A percentile compares a stretch with the other conserved stretches of the same genome.
Conservation (phyloP, 139 green algal genomes). For the Desmodesmus armatus region DNA sequence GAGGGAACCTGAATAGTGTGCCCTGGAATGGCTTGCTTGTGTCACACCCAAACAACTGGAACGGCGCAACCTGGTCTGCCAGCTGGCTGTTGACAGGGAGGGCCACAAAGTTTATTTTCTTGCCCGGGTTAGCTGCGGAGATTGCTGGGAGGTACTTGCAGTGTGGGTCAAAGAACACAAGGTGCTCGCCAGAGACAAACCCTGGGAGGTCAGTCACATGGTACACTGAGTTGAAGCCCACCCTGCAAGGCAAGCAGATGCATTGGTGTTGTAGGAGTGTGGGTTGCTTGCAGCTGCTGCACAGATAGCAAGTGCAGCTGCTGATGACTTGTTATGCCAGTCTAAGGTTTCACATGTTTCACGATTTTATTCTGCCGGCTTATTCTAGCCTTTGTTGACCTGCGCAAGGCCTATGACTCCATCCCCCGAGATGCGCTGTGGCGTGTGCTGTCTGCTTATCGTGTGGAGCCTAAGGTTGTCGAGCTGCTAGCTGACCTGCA, state of each 20-base stretch:
- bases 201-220: constrained; percentile 82
- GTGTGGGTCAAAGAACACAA: constrained; percentile 86
- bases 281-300: too few relatives aligned
- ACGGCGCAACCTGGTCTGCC: constrained; percentile 68
- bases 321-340: too few relatives aligned
- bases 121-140: constrained; percentile 67
- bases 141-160: constrained; percentile 54
- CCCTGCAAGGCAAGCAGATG: constrained; percentile 48
- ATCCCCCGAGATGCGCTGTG: too few relatives aligned
- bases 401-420: too few relatives aligned
- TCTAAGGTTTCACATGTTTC: too few relatives aligned
- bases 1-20: constrained; percentile 84
- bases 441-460: too few relatives aligned
- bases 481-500: too few relatives aligned
- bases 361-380: too few relatives aligned
- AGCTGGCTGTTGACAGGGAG: constrained; percentile 19
- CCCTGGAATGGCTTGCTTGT: constrained; percentile 50
- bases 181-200: constrained; percentile 72
- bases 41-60: constrained; percentile 26
- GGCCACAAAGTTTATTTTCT: constrained; percentile 80
- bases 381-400: too few relatives aligned
- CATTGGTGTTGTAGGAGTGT: too few relatives aligned
- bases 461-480: too few relatives aligned
- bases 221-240: constrained; percentile 84
- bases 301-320: too few relatives aligned